These are phyloP conservation scores for Phytophthora podocarpi DNA, from an alignment of 352 stramenopile species.

Conservation along the genomic window DNA sequence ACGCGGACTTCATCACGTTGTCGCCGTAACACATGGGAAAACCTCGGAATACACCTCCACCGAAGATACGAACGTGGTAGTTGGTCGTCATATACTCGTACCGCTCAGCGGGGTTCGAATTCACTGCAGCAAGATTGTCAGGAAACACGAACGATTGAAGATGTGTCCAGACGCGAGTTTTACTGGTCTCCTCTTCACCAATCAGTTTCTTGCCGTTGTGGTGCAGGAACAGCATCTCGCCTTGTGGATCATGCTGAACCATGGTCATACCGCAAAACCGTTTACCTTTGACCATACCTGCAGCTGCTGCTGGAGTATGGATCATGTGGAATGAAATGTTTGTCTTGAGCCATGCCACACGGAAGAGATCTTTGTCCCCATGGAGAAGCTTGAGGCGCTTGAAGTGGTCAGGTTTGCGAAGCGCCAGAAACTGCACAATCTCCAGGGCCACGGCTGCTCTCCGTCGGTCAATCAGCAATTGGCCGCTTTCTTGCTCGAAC, in stretches of 20 bases:
- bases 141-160: slow-evolving; percentile 34
- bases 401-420: slow-evolving; percentile 36
- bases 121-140: slow-evolving; percentile 5
- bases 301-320: slow-evolving; percentile 40
- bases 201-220: slow-evolving; percentile 51
- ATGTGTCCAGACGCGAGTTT: slow-evolving; percentile 30
- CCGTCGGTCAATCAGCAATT: slow-evolving; percentile 50
- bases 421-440: slow-evolving; percentile 45
- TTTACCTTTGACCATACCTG: slow-evolving; percentile 36
- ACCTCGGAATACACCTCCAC: slow-evolving; percentile 10
- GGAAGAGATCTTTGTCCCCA: slow-evolving; percentile 63
- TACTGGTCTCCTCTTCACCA: slow-evolving; percentile 6
- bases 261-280: slow-evolving; percentile 63
- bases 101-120: neutral
- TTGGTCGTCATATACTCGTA: slow-evolving; percentile 29
- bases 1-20: slow-evolving; percentile 29
- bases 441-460: slow-evolving; percentile 33
- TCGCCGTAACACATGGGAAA: slow-evolving; percentile 34
- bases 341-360: slow-evolving; percentile 56
- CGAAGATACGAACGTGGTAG: slow-evolving; percentile 29
- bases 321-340: slow-evolving; percentile 54
- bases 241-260: slow-evolving; percentile 45
- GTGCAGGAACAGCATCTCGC: slow-evolving; percentile 51
- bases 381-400: slow-evolving; percentile 43
- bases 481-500: slow-evolving; percentile 71